phyloP scores from a whole-genome alignment of 163 green algal species.

The Scenedesmus sp. region DNA sequence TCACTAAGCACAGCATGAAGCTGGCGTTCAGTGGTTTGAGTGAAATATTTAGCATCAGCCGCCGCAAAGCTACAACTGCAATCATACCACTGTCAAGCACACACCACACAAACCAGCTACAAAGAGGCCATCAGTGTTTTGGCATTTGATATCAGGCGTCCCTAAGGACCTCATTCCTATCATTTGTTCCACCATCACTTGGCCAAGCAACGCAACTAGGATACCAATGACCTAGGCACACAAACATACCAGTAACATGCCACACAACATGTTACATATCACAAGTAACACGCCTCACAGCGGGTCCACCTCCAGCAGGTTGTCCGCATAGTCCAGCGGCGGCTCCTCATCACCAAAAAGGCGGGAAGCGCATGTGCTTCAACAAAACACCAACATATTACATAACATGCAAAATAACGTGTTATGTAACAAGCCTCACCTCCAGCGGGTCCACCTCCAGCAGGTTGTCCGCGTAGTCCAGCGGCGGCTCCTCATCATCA shows the following conservation, averaged over 20 bases:
- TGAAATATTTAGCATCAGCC: not conserved
- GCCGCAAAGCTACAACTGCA: not conserved
- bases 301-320: conserved; percentile 95
- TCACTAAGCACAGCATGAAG: not conserved
- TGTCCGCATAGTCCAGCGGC: conserved; percentile 98
- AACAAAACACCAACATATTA: conserved; percentile 79
- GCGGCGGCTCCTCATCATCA: conserved; percentile 96
- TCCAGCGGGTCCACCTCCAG: conserved; percentile 96
- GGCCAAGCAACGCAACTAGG: not conserved
- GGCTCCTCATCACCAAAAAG: conserved; percentile 98
- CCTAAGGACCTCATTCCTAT: conserved; percentile 32
- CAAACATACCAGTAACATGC: not conserved
- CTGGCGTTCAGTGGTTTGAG: conserved; percentile 9
- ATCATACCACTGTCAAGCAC: not conserved
- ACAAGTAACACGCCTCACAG: conserved; percentile 78
- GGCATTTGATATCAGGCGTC: conserved; percentile 6
- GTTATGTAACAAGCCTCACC: conserved; percentile 72
- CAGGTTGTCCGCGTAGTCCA: conserved; percentile 99
- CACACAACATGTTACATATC: not conserved
- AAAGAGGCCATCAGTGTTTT: not conserved
- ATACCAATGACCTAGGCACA: not conserved
- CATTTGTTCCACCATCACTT: conserved; percentile 37
- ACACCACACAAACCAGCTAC: not conserved
- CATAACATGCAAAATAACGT: not conserved
- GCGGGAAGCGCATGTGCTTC: conserved; percentile 99